A percentile compares a stretch with the other conserved stretches of the same genome.
Conservation (phyloP, 805 yeast genomes). For the Candida boleticola region DNA sequence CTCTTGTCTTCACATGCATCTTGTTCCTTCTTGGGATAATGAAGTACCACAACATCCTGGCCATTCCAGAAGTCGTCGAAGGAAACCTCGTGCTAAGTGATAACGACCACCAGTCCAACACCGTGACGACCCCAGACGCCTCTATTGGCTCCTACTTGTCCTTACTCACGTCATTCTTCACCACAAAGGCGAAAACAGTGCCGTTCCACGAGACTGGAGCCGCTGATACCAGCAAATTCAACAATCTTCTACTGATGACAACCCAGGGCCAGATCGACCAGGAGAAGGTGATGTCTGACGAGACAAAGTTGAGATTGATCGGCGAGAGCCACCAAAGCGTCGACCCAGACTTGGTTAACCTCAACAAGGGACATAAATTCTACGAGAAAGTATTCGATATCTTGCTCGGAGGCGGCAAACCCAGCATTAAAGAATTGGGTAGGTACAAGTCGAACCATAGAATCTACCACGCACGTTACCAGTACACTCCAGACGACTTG, state of each 20-base stretch:
- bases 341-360: conserved; percentile 9
- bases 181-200: conserved; percentile 8
- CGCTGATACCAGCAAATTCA: conserved; percentile 7
- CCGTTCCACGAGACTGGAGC: conserved; percentile 13
- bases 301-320: conserved; percentile 6
- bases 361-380: conserved; percentile 39
- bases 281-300: conserved; percentile 4
- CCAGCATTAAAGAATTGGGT: conserved; percentile 39
- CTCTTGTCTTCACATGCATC: not conserved
- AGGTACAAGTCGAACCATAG: conserved; percentile 45
- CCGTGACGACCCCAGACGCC: conserved; percentile 1
- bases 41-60: not conserved
- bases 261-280: conserved; percentile 3
- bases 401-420: conserved; percentile 37
- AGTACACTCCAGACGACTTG: conserved; percentile 26
- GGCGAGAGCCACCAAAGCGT: conserved; percentile 5
- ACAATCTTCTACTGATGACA: conserved; percentile 7
- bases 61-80: too few species aligned
- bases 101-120: not conserved
- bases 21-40: not conserved
- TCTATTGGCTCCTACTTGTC: not conserved
- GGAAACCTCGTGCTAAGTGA: too few species aligned
- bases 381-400: conserved; percentile 43
- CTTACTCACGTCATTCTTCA: not conserved
- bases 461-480: conserved; percentile 55